These are phyloP conservation scores for Entelexis sorbosivorans DNA, from an alignment of 1,139 yeast genomes.

Conservation along the genomic window DNA sequence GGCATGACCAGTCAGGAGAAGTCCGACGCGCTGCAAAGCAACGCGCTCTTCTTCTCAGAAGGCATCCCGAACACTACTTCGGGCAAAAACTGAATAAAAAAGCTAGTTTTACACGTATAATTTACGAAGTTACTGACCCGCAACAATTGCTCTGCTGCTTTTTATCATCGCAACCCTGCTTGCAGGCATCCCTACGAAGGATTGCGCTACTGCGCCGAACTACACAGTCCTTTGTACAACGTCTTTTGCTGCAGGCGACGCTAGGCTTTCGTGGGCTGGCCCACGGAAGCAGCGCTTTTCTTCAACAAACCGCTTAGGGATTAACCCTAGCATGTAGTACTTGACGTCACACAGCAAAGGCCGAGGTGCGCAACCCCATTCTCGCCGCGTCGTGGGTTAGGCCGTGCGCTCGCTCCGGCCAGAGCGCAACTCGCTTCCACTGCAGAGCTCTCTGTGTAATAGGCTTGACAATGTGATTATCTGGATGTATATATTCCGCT, in stretches of 20 bases:
- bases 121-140: neutral
- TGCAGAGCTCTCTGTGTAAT: too few relatives aligned
- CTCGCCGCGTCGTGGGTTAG: neutral
- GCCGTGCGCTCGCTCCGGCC: too few relatives aligned
- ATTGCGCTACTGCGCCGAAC: too few relatives aligned
- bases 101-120: neutral
- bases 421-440: too few relatives aligned
- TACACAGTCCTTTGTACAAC: neutral
- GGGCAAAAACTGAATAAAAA: slow-evolving; percentile 2
- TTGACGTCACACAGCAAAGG: slow-evolving; percentile 1
- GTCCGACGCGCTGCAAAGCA: slow-evolving; percentile 4
- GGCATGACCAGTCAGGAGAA: slow-evolving; percentile 13
- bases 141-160: neutral
- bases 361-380: neutral
- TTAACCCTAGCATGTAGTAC: neutral
- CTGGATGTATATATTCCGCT: too few relatives aligned
- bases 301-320: neutral
- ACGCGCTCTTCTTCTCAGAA: slow-evolving; percentile 15
- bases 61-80: slow-evolving; percentile 15
- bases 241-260: too few relatives aligned
- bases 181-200: too few relatives aligned
- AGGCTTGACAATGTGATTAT: too few relatives aligned
- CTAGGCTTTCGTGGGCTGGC: neutral
- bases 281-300: neutral
- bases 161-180: too few relatives aligned